These are phyloP conservation scores for Bryopsis sp. DNA, from an alignment of 139 green algal species.

Conservation along the genomic window DNA sequence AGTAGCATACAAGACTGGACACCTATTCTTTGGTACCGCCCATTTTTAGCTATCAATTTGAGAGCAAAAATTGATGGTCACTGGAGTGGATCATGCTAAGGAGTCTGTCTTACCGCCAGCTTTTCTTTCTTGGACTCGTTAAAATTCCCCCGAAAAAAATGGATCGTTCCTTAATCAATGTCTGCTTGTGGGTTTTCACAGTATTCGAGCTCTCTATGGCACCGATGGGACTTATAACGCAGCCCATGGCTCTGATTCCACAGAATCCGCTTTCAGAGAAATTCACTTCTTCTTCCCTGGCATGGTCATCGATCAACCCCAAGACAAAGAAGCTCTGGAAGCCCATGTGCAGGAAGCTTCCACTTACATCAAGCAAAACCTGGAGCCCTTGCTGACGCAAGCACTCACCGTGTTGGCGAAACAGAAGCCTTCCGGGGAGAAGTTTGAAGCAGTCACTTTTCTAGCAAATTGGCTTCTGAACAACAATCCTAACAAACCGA, in stretches of 20 bases:
- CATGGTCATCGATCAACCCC: slow-evolving; percentile 22
- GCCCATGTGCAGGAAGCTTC: slow-evolving; percentile 19
- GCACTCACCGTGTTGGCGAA: slow-evolving; percentile 61
- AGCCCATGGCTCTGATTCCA: slow-evolving; percentile 65
- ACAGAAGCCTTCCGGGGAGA: slow-evolving; percentile 50
- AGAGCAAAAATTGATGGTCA: background rate
- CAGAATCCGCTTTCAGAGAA: slow-evolving; percentile 48
- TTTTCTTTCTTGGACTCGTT: background rate
- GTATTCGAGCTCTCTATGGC: slow-evolving; percentile 63
- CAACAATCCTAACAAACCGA: slow-evolving; percentile 77
- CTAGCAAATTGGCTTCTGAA: slow-evolving; percentile 63
- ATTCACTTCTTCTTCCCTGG: slow-evolving; percentile 75
- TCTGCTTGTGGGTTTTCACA: slow-evolving; percentile 21
- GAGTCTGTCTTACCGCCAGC: background rate
- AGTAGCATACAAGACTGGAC: too few species aligned
- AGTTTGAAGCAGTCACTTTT: slow-evolving; percentile 53
- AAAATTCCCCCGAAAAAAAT: background rate
- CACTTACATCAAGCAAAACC: slow-evolving; percentile 40
- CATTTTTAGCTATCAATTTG: background rate
- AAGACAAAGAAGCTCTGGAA: slow-evolving; percentile 16
- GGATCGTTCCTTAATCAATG: background rate
- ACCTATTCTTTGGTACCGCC: background rate
- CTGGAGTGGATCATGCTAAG: background rate
- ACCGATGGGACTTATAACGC: slow-evolving; percentile 69
- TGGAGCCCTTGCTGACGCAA: slow-evolving; percentile 57